These are phyloP conservation scores for Diaporthe ilicicola DNA, from an alignment of 2,329 filamentous ascomycete genomes.

Conservation along the genomic window DNA sequence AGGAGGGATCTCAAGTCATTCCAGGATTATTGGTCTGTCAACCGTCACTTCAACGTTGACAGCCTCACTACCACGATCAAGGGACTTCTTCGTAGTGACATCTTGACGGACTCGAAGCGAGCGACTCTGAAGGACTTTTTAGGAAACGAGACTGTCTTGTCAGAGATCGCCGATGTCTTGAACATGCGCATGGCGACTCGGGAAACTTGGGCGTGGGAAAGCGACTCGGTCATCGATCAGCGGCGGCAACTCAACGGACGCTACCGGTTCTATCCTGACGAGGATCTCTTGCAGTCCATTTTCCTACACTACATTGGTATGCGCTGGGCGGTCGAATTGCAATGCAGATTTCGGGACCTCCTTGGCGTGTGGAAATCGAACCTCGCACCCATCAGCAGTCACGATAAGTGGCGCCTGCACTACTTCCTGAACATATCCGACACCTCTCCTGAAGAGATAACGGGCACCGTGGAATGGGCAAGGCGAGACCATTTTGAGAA, in stretches of 20 bases:
- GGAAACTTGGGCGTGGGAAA: conserved; percentile 50
- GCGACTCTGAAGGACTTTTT: conserved; percentile 43
- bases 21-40: conserved; percentile 36
- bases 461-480: conserved; percentile 41
- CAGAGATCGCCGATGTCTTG: conserved; percentile 54
- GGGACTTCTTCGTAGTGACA: conserved; percentile 57
- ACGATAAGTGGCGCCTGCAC: conserved; percentile 50
- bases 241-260: conserved; percentile 54
- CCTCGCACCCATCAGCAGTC: conserved; percentile 38
- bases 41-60: conserved; percentile 49
- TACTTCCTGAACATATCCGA: conserved; percentile 49
- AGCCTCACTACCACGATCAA: conserved; percentile 55
- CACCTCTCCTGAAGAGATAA: conserved; percentile 1
- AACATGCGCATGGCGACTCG: conserved; percentile 53
- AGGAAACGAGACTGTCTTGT: conserved; percentile 44
- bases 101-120: conserved; percentile 52
- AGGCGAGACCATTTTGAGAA: conserved; percentile 47
- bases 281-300: conserved; percentile 56
- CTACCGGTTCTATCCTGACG: conserved; percentile 65
- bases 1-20: conserved; percentile 49
- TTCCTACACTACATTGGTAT: conserved; percentile 51
- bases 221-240: conserved; percentile 45
- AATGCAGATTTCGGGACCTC: conserved; percentile 35
- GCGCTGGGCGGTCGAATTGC: conserved; percentile 46
- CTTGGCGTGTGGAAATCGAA: conserved; percentile 44